These are phyloP conservation scores for Mycena venus DNA, from an alignment of 768 basidiomycete genomes.

Conservation along the genomic window DNA sequence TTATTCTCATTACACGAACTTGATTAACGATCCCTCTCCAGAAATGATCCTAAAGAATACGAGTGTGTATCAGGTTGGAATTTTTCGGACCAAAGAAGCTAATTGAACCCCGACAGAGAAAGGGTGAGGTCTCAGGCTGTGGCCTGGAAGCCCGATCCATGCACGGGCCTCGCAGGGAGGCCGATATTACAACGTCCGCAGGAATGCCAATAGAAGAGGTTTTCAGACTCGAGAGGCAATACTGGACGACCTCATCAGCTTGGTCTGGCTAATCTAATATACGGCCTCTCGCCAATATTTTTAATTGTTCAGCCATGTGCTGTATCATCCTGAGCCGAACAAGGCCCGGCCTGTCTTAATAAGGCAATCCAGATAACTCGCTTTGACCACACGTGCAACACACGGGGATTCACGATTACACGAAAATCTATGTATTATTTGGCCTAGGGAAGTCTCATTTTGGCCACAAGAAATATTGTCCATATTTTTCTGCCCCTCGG, in stretches of 20 bases:
- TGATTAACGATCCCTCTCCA: not conserved
- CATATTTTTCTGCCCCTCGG: not conserved
- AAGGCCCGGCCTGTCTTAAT: no score
- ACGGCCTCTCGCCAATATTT: no score
- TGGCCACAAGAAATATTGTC: not conserved
- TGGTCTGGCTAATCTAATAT: no score
- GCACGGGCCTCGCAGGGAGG: conserved; percentile 5
- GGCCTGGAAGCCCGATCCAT: conserved; percentile 4
- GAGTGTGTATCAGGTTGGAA: not conserved
- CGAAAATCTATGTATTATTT: no score
- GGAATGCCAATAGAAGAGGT: no score
- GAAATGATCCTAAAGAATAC: conserved; percentile 6
- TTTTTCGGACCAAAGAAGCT: no score
- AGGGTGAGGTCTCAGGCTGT: not conserved
- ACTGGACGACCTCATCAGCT: no score
- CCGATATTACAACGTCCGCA: no score
- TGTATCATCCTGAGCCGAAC: no score
- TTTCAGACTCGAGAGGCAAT: no score
- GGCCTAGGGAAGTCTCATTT: not conserved
- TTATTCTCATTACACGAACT: not conserved
- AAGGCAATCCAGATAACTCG: not conserved
- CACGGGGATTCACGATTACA: not conserved
- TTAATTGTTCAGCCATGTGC: no score
- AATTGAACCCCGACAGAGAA: not conserved
- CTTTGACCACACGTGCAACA: conserved; percentile 2